Evolutionary conservation across 768 basidiomycete genomes (phyloP), one percentile per base, ranked within the genome.

Genomic region (Mycena kentingensis): DNA sequence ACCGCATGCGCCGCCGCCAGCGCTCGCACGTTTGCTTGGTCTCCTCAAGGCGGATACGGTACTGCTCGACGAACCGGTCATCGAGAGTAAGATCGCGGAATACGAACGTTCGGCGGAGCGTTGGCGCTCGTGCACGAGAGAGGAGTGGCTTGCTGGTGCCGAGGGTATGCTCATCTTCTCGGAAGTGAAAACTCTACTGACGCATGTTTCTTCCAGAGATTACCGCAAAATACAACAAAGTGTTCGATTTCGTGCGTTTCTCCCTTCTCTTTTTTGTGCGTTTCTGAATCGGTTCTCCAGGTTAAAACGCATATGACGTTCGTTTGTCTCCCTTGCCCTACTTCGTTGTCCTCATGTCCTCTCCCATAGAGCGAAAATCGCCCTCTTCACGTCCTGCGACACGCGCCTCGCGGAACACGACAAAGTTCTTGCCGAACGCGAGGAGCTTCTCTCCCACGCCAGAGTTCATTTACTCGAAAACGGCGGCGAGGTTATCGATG

Each of bases 71-170:
- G 41, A 42, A 8, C 5, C 11, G 25, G 21, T 27, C 24, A 24
- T 42, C 41, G 41, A 42, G 41, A 19, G 22, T n/a, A 24, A 42
- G 21, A 27, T 42, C 24, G 11, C 19, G 21, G 6, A 24, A 8
- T 42, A 42, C 41, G 41, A 42, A 24, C 21, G 22, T 19, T 24
- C 41, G 11, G 19, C 22, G 5, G 22, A 42, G 25, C 41, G 41
- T 42, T 42, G 41, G 41, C 19, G n/a, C 7, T 19, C 12, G 25
- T 42, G 41, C 19, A 8, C 11, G 8, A 24, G 41, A 24, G 41
- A 42, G 13, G 41, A 42, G 24, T 42, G 41, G 41, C 41, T 42
- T 24, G 41, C 41, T 42, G 41, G 41, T 8, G 41, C 41, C 8
- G 25, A 42, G 12, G 41, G 41, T 42, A 24, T 25, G 41, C 26